Conservation (phyloP, 352 stramenopile genomes). For the Lagenidium giganteum region DNA sequence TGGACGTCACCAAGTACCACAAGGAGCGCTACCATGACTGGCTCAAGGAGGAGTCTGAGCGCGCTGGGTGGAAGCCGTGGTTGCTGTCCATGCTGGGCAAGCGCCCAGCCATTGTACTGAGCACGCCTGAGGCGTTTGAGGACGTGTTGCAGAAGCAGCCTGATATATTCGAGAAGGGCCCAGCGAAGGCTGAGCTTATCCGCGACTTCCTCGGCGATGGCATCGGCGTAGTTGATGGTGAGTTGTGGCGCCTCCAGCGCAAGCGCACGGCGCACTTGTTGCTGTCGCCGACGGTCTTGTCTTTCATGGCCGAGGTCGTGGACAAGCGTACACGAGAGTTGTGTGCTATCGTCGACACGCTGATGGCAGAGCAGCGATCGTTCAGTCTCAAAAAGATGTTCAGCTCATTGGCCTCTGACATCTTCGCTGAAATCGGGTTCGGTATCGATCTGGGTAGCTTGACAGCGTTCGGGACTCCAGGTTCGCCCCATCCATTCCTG, state of each 20-base stretch:
- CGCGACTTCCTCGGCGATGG: conserved; percentile 70
- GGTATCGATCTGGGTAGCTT: conserved; percentile 52
- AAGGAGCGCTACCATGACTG: conserved; percentile 49
- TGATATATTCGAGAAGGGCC: conserved; percentile 71
- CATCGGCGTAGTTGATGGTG: conserved; percentile 70
- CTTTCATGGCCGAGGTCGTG: conserved; percentile 49
- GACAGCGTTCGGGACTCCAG: conserved; percentile 12
- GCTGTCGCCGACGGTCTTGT: conserved; percentile 44
- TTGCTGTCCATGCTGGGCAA: conserved; percentile 27
- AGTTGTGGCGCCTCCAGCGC: conserved; percentile 64
- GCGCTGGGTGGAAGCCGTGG: conserved; percentile 38
- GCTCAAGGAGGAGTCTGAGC: conserved; percentile 44
- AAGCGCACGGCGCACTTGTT: conserved; percentile 89
- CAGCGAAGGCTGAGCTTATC: conserved; percentile 22
- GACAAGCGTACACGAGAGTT: conserved; percentile 31
- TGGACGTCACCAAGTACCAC: conserved; percentile 39
- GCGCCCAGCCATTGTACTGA: conserved; percentile 34
- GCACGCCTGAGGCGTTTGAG: conserved; percentile 37
- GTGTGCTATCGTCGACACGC: conserved; percentile 25
- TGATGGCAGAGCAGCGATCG: conserved; percentile 2
- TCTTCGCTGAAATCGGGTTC: conserved; percentile 74
- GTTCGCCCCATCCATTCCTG: conserved; percentile 18
- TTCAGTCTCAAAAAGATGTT: conserved; percentile 54
- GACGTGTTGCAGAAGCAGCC: conserved; percentile 67
- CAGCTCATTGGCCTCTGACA: conserved; percentile 54